phyloP scores from a whole-genome alignment of 2,329 filamentous ascomycete genomes.

The Pestalotiopsis sp. region DNA sequence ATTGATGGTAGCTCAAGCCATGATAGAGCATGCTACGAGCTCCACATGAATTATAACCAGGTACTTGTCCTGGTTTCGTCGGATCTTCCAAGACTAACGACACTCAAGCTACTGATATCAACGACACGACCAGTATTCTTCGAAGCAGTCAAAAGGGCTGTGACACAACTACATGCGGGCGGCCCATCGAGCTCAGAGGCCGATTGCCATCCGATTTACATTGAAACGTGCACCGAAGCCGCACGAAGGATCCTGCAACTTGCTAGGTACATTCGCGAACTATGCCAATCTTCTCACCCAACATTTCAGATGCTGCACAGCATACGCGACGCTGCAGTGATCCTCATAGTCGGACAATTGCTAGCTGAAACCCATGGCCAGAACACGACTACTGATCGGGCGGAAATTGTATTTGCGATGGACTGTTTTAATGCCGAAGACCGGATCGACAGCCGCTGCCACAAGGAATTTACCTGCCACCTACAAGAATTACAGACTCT shows the following conservation, averaged over 20 bases:
- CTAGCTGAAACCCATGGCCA: slow-evolving; percentile 36
- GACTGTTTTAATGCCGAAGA: slow-evolving; percentile 44
- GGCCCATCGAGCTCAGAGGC: slow-evolving; percentile 30
- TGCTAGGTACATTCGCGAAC: slow-evolving; percentile 40
- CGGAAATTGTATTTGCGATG: slow-evolving; percentile 43
- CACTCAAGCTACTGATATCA: slow-evolving; percentile 48
- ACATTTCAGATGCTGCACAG: slow-evolving; percentile 49
- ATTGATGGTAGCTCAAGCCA: slow-evolving; percentile 38
- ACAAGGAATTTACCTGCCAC: slow-evolving; percentile 39
- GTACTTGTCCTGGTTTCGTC: slow-evolving; percentile 22
- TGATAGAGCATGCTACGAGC: slow-evolving; percentile 45
- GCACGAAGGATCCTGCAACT: slow-evolving; percentile 50
- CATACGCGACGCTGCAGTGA: slow-evolving; percentile 53
- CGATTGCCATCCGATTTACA: slow-evolving; percentile 30
- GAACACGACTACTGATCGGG: slow-evolving; percentile 20
- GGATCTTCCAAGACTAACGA: background rate
- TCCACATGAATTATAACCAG: slow-evolving; percentile 55
- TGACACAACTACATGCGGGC: slow-evolving; percentile 42
- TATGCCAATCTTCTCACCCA: slow-evolving; percentile 41
- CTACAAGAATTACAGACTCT: slow-evolving; percentile 41
- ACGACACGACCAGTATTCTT: slow-evolving; percentile 52
- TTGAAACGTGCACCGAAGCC: slow-evolving; percentile 44
- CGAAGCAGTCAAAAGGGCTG: slow-evolving; percentile 47
- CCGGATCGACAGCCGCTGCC: slow-evolving; percentile 40
- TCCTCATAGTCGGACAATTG: slow-evolving; percentile 49